Conservation (phyloP, 176 grass and related monocot genomes). For the Hsuehochloa calcarea region DNA sequence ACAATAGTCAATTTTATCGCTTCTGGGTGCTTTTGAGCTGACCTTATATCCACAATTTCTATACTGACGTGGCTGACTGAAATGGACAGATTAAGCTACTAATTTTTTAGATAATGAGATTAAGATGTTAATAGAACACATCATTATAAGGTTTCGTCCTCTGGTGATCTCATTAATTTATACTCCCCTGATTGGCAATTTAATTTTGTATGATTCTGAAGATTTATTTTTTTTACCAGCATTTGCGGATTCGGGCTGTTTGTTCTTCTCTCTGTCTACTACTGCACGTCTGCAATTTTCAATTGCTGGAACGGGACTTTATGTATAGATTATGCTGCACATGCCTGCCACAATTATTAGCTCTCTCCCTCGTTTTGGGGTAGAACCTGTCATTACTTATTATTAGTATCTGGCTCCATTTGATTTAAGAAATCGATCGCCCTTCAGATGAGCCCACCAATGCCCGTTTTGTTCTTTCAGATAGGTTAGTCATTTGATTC, state of each 20-base stretch:
- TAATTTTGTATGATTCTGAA: background rate
- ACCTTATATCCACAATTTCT: no score
- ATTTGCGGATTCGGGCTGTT: background rate
- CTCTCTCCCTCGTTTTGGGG: background rate
- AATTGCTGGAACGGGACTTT: background rate
- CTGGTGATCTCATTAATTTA: background rate
- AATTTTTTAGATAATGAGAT: background rate
- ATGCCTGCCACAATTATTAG: background rate
- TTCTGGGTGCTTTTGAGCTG: no score
- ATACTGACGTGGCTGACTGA: background rate
- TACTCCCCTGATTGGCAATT: background rate
- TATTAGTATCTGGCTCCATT: background rate
- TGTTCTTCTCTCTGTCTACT: background rate
- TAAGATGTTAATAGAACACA: background rate
- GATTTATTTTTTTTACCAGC: background rate
- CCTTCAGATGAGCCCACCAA: background rate
- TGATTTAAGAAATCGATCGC: background rate
- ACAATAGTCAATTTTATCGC: no score
- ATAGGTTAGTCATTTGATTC: conserved; percentile 10
- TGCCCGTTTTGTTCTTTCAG: background rate
- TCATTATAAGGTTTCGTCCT: background rate
- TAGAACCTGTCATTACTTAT: background rate
- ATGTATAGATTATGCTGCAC: background rate
- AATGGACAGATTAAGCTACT: background rate
- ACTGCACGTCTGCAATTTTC: conserved; percentile 1